Evolutionary conservation across 2,329 filamentous ascomycete species (phyloP).

Genomic region (Aspergillus novoparasiticus): DNA sequence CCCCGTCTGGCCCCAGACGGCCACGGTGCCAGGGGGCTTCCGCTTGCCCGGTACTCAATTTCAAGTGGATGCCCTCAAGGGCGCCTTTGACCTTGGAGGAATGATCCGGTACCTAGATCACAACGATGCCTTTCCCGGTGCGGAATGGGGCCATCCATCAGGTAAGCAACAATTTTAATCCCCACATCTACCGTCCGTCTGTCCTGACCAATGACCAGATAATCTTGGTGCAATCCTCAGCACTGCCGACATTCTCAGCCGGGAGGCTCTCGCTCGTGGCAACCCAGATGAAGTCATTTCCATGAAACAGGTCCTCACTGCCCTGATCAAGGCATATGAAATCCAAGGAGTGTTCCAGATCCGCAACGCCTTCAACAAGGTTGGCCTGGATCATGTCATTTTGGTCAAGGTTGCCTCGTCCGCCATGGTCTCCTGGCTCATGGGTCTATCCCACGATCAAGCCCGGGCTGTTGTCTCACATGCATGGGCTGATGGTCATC

Average conservation of each 20-base stretch:
- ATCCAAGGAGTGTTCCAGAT: constrained; percentile 45
- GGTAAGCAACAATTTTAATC: background rate
- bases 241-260: constrained; percentile 27
- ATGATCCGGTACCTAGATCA: constrained; percentile 47
- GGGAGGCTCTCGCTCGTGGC: background rate
- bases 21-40: constrained; percentile 36
- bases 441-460: constrained; percentile 36
- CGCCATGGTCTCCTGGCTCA: constrained; percentile 41
- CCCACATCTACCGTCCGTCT: background rate
- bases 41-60: constrained; percentile 40
- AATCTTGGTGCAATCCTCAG: constrained; percentile 44
- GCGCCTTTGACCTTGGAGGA: constrained; percentile 42
- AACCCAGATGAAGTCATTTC: background rate
- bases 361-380: constrained; percentile 41
- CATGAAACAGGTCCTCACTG: constrained; percentile 26
- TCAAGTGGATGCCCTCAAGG: constrained; percentile 37
- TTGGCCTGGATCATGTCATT: constrained; percentile 47
- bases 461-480: constrained; percentile 41
- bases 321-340: constrained; percentile 46
- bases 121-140: constrained; percentile 44
- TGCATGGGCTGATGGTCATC: constrained; percentile 43
- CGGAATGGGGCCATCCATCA: constrained; percentile 49
- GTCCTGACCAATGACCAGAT: constrained; percentile 22
- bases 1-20: constrained; percentile 45
- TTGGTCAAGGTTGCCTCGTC: constrained; percentile 47